phyloP scores from a whole-genome alignment of 176 grass and related monocot genomes.

The Ensete ventricosum region DNA sequence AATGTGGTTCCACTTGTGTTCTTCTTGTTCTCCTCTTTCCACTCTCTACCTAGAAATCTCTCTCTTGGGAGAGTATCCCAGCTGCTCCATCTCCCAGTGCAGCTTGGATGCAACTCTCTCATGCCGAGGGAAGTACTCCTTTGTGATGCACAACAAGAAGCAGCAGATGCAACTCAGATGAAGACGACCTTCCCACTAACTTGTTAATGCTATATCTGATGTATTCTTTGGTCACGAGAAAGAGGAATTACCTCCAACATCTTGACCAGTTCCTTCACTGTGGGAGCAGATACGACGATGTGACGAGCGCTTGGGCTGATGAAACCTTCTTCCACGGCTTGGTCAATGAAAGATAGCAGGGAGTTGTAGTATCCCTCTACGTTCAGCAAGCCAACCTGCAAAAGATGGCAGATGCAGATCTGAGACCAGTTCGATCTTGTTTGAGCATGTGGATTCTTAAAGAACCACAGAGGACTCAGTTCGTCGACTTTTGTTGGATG shows the following conservation, averaged over 20 bases:
- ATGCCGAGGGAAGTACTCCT: conserved; percentile 87
- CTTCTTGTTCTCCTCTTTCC: too few relatives aligned
- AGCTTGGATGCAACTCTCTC: conserved; percentile 81
- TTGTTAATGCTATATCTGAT: background rate
- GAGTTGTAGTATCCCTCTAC: conserved; percentile 99
- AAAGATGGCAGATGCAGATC: background rate
- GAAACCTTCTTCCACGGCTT: conserved; percentile 98
- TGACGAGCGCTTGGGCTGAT: conserved; percentile 74
- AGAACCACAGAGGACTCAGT: too few relatives aligned
- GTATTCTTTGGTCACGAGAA: background rate
- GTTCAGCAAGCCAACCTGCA: conserved; percentile 91
- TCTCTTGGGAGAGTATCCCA: conserved; percentile 8
- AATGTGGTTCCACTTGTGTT: too few relatives aligned
- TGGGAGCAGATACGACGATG: conserved; percentile 91
- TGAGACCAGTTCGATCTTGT: background rate
- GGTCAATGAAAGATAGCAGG: conserved; percentile 95
- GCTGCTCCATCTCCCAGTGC: conserved; percentile 64
- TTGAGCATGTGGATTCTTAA: background rate
- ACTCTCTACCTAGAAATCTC: conserved; percentile 2
- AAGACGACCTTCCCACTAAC: too few relatives aligned
- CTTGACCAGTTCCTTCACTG: conserved; percentile 75
- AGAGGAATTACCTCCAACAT: conserved; percentile 63
- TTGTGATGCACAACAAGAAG: background rate
- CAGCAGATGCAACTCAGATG: too few relatives aligned
- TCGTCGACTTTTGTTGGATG: too few relatives aligned